Base-by-base conservation (phyloP, 305 asterid species). In the Coffea humblotiana region DNA sequence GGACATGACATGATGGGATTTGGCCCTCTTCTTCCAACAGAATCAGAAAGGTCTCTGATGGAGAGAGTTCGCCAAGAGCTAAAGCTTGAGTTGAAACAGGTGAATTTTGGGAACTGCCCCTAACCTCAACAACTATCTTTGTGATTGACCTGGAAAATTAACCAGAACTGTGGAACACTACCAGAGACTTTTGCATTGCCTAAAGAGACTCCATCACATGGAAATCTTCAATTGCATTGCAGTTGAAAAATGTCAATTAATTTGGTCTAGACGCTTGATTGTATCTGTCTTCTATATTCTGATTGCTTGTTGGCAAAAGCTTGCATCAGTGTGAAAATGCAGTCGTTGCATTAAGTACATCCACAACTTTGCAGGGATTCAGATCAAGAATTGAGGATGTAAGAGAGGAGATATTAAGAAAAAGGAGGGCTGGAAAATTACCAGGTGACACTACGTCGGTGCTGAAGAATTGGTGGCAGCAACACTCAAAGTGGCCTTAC, bases 401-500 rank as follows among this genome's bases (percentile, higher is more conserved):
- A 68, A 89, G 96, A 66, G 97, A 92, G 85, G 97, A 92, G 84
- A 92, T 92, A 70, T 51, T 92, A 63, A 85, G 97, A 60, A 92
- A 92, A 81, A 87, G 97, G 84, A 89, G 97, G 87, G 98, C 98
- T 0, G 97, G 97, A 11, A 94, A 94, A 82, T 75, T 94, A 80
- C 97, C 98, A 0, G 97, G 97, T 61, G 97, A 94, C 84, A 93
- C 98, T 9, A 94, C 98, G 11, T 81, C 92, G 23, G 92, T 94
- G 77, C 87, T 94, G n/a, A 94, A 94, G 87, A 88, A 88, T 45
- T 94, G 98, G 98, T 94, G 98, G 98, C 97, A 90, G 80, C 92
- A 93, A 67, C 98, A 94, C 82, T 86, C 98, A 0, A 94, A 94
- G 85, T 94, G 98, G 98, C 98, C 98, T 76, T 94, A 94, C 85